These are phyloP conservation scores for Domatiomyces globalis DNA, from an alignment of 2,329 filamentous ascomycete genomes.

Conservation along the genomic window DNA sequence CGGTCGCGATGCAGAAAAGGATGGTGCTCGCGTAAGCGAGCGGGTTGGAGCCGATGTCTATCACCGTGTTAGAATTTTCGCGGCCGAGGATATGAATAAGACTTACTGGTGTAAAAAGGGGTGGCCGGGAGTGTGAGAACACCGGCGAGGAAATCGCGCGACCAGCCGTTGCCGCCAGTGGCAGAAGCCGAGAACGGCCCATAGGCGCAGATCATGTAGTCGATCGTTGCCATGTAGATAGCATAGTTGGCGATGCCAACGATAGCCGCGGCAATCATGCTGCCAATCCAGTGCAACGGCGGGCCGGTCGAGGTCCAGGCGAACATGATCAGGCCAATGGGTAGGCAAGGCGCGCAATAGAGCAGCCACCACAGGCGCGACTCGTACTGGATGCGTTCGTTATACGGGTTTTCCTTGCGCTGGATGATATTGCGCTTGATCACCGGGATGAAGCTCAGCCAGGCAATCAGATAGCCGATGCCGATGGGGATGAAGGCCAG, in stretches of 20 bases:
- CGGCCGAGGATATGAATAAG: background rate
- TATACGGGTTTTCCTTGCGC: constrained; percentile 32
- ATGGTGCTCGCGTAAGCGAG: constrained; percentile 50
- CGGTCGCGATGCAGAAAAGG: constrained; percentile 46
- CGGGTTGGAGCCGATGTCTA: constrained; percentile 27
- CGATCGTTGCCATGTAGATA: constrained; percentile 53
- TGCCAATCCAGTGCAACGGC: constrained; percentile 45
- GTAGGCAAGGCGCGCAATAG: constrained; percentile 44
- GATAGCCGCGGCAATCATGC: constrained; percentile 45
- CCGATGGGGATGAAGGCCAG: constrained; percentile 43
- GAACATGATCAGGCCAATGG: constrained; percentile 50
- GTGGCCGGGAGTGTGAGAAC: constrained; percentile 47
- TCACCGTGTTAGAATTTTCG: constrained; percentile 1
- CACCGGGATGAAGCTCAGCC: constrained; percentile 41
- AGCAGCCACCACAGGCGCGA: constrained; percentile 47
- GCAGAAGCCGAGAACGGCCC: constrained; percentile 52
- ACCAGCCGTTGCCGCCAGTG: constrained; percentile 53
- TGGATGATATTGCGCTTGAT: constrained; percentile 37
- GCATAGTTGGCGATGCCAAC: constrained; percentile 50
- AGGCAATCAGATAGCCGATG: constrained; percentile 47
- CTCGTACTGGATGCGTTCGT: constrained; percentile 50
- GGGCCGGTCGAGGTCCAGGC: constrained; percentile 47
- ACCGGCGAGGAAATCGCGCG: constrained; percentile 51
- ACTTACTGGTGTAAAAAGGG: constrained; percentile 34
- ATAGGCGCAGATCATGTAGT: constrained; percentile 52